Evolutionary conservation across 2,329 filamentous ascomycete genomes (phyloP).

Genomic region (Talaromyces marneffei): DNA sequence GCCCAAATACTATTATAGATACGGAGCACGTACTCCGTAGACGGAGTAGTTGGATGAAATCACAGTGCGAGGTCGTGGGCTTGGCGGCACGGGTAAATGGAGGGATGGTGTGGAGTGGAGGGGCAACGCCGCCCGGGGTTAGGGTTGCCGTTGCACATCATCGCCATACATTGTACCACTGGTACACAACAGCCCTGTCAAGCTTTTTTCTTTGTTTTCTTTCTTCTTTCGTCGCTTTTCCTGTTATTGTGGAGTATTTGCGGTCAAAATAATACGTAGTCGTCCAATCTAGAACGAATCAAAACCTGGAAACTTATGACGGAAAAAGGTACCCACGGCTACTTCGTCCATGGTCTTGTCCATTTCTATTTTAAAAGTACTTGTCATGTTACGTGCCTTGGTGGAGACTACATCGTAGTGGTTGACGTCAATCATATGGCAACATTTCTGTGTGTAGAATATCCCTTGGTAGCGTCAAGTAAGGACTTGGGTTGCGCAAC

Average conservation of each 20-base stretch:
- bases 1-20: too few relatives aligned
- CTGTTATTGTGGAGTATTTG: neutral
- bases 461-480: neutral
- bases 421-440: slow-evolving; percentile 8
- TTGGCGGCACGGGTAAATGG: too few relatives aligned
- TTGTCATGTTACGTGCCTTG: neutral
- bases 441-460: neutral
- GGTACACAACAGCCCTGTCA: neutral
- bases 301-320: neutral
- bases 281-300: neutral
- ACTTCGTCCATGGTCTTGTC: neutral
- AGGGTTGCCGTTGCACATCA: slow-evolving; percentile 5
- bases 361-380: neutral
- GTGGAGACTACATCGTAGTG: neutral
- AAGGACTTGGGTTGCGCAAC: neutral
- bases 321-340: neutral
- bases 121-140: neutral
- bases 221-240: too few relatives aligned
- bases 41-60: too few relatives aligned
- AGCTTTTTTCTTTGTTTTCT: neutral
- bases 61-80: too few relatives aligned
- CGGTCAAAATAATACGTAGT: neutral
- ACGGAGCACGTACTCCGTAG: too few relatives aligned
- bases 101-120: neutral
- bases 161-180: neutral